These are phyloP conservation scores for Ceratobasidium sp. DNA, from an alignment of 1,284 basidiomycete genomes.

Conservation along the genomic window DNA sequence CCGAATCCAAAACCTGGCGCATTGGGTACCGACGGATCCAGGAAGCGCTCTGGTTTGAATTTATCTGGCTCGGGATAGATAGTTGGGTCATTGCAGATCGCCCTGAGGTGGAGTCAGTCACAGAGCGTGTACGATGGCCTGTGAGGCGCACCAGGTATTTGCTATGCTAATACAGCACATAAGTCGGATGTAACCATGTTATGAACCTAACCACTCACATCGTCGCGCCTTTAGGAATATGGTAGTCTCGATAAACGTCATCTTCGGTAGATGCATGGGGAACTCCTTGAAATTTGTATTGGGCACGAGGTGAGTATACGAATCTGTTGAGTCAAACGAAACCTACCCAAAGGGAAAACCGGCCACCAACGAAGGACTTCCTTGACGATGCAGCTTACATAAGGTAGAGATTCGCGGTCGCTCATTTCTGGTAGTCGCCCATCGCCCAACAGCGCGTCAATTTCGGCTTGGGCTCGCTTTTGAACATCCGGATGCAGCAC, in stretches of 20 bases:
- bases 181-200: not conserved
- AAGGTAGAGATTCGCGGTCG: constrained; percentile 11
- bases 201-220: constrained; percentile 37
- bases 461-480: constrained; percentile 49
- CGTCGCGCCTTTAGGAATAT: constrained; percentile 46
- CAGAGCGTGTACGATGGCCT: not conserved
- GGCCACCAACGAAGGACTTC: constrained; percentile 34
- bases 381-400: constrained; percentile 29
- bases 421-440: constrained; percentile 29
- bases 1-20: constrained; percentile 32
- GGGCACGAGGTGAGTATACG: not conserved
- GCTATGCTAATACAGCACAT: not conserved
- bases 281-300: constrained; percentile 11
- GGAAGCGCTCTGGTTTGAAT: constrained; percentile 48
- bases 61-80: constrained; percentile 44
- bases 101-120: constrained; percentile 19
- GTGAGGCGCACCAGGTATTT: constrained; percentile 3
- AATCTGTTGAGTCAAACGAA: not conserved
- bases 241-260: constrained; percentile 46
- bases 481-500: constrained; percentile 48
- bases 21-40: constrained; percentile 19
- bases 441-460: constrained; percentile 50
- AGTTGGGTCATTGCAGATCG: constrained; percentile 41
- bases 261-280: constrained; percentile 46
- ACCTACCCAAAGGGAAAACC: constrained; percentile 29